Base-by-base conservation (phyloP, 768 basidiomycete genomes). In the Russula virescens region DNA sequence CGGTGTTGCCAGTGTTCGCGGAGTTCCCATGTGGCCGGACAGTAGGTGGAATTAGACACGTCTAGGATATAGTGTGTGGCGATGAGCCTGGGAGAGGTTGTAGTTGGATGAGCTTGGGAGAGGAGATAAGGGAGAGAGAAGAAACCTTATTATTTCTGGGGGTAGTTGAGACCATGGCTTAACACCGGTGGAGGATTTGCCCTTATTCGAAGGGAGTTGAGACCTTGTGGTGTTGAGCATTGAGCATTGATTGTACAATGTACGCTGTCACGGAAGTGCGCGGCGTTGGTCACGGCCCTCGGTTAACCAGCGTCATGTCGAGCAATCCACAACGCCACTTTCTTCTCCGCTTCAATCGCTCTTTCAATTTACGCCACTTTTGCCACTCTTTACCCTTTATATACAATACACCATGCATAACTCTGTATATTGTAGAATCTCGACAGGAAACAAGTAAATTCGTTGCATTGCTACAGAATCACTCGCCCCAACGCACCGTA, bases 141-240 rank as follows among this genome's bases (percentile, higher is more conserved):
- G 55, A 38, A 26, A 83, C 85, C 80, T 80, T 71, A 87, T 73
- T 68, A 87, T 79, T 69, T 87, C 85, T 56, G 78, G 76, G 0
- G 84, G 84, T 23, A 86, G 72, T 65, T 85, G 79, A n/a, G 78
- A 78, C 84, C 84, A 86, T 21, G 82, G 84, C 71, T 83, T 72
- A 67, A 79, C 73, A 7, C 81, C 78, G 21, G 74, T 73, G 70
- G 86, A 86, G 57, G 84, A 84, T 68, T 86, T 86, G 73, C 80
- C 82, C 53, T 56, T 57, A 43, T 25, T 31, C 23, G n/a, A 73
- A 14, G 62, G 46, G 58, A 59, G 51, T 16, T 53, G 19, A 0
- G 57, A 58, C 21, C 47, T 59, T 43, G 52, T 53, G 58, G 65
- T 70, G 67, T 67, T 71, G 69, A 65, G 71, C 71, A 53, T 68